phyloP scores from a whole-genome alignment of 2,329 filamentous ascomycete genomes.

The Dactylellina sp. region DNA sequence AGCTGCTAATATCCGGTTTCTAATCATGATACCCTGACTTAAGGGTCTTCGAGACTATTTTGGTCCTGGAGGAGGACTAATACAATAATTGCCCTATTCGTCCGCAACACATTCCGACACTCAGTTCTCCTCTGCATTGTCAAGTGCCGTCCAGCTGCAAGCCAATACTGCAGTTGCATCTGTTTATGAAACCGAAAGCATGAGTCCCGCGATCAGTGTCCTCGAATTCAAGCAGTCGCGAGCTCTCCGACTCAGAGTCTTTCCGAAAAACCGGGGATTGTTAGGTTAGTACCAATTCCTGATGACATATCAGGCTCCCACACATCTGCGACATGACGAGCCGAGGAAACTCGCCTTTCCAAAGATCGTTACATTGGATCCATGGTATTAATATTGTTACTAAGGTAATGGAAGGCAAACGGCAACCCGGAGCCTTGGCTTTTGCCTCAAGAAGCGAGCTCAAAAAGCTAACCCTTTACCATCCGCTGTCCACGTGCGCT shows the following conservation, averaged over 20 bases:
- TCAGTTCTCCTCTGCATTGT: too few species aligned
- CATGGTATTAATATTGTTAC: not conserved
- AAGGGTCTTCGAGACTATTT: too few species aligned
- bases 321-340: not conserved
- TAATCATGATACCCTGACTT: too few species aligned
- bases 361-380: constrained; percentile 4
- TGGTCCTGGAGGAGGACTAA: too few species aligned
- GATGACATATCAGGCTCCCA: not conserved
- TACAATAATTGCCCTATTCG: too few species aligned
- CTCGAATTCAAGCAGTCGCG: not conserved
- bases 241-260: constrained; percentile 1
- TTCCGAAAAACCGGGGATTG: constrained; percentile 21
- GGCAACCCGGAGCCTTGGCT: constrained; percentile 43
- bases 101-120: too few species aligned
- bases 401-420: constrained; percentile 20
- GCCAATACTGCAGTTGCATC: too few species aligned
- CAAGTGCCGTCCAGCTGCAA: too few species aligned
- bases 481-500: constrained; percentile 21
- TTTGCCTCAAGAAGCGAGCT: not conserved
- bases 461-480: constrained; percentile 3
- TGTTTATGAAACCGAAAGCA: too few species aligned
- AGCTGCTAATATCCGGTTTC: too few species aligned
- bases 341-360: constrained; percentile 1
- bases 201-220: too few species aligned
- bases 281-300: constrained; percentile 6